Evolutionary conservation across 192 early-diverging fungal genomes (phyloP).

Genomic region (Helicostylum pulchrum): DNA sequence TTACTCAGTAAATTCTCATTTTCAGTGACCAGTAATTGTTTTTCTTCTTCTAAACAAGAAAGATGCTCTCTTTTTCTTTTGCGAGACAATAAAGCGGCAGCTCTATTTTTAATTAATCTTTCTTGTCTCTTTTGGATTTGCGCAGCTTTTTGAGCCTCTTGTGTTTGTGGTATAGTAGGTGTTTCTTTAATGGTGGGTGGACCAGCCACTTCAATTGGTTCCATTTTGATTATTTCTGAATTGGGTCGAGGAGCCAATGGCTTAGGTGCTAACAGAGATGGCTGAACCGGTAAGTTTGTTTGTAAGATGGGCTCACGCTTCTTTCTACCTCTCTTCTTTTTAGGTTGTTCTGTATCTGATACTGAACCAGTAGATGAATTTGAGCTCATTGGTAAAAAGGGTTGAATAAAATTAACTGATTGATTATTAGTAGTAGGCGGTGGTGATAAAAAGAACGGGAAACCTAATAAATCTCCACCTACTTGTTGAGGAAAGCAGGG

Average conservation of each 20-base stretch:
- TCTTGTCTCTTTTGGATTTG: constrained; percentile 75
- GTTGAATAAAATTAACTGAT: neutral
- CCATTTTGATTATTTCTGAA: constrained; percentile 18
- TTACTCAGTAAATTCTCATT: constrained; percentile 59
- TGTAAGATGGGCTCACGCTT: constrained; percentile 11
- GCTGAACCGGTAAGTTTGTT: neutral
- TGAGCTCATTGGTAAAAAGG: neutral
- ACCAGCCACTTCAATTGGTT: constrained; percentile 7
- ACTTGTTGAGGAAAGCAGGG: neutral
- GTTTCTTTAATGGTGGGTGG: too few relatives aligned
- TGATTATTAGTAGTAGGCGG: neutral
- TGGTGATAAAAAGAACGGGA: neutral
- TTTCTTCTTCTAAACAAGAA: constrained; percentile 63
- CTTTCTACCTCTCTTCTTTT: constrained; percentile 33
- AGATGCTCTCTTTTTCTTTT: constrained; percentile 90
- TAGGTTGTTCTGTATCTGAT: constrained; percentile 29
- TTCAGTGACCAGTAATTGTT: constrained; percentile 46
- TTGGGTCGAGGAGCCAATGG: constrained; percentile 36
- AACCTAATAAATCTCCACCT: neutral
- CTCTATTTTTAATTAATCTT: constrained; percentile 90
- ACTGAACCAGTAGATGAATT: constrained; percentile 12
- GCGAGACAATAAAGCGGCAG: constrained; percentile 79
- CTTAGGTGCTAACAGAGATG: constrained; percentile 29
- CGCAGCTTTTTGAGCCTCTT: constrained; percentile 38
- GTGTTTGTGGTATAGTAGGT: neutral